These are phyloP conservation scores for Starmerella bacillaris DNA, from an alignment of 805 yeast genomes.

Conservation along the genomic window DNA sequence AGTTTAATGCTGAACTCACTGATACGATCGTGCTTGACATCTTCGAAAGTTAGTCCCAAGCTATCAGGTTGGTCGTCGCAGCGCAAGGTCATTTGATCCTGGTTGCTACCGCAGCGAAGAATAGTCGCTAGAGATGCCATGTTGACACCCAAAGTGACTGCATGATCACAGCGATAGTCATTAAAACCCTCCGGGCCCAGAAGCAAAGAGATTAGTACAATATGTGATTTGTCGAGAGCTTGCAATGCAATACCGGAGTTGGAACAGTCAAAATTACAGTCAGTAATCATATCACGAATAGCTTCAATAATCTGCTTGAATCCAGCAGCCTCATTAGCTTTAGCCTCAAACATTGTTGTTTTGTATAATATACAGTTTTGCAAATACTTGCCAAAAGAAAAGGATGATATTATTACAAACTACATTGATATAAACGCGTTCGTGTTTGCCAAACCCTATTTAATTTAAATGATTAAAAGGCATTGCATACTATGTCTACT, in stretches of 20 bases:
- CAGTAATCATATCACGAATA: constrained; percentile 80
- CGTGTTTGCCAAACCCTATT: too few relatives aligned
- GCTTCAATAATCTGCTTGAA: constrained; percentile 88
- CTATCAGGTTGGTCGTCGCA: constrained; percentile 80
- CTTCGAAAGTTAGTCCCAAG: constrained; percentile 72
- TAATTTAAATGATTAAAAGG: too few relatives aligned
- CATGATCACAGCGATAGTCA: constrained; percentile 89
- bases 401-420: too few relatives aligned
- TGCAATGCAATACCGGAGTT: constrained; percentile 87
- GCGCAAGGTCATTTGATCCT: constrained; percentile 69
- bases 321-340: constrained; percentile 79
- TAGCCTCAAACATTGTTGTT: constrained; percentile 88
- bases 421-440: too few relatives aligned
- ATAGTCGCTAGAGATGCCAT: constrained; percentile 74
- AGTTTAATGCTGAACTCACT: constrained; percentile 80
- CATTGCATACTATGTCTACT: too few relatives aligned
- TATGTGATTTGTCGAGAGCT: constrained; percentile 96
- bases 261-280: constrained; percentile 94
- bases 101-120: constrained; percentile 76
- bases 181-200: constrained; percentile 78
- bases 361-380: too few relatives aligned
- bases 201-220: constrained; percentile 68
- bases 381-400: too few relatives aligned
- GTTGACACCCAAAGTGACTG: constrained; percentile 80
- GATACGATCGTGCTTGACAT: constrained; percentile 72